Conservation (phyloP, 805 yeast species). For the Yarrowia deformans region DNA sequence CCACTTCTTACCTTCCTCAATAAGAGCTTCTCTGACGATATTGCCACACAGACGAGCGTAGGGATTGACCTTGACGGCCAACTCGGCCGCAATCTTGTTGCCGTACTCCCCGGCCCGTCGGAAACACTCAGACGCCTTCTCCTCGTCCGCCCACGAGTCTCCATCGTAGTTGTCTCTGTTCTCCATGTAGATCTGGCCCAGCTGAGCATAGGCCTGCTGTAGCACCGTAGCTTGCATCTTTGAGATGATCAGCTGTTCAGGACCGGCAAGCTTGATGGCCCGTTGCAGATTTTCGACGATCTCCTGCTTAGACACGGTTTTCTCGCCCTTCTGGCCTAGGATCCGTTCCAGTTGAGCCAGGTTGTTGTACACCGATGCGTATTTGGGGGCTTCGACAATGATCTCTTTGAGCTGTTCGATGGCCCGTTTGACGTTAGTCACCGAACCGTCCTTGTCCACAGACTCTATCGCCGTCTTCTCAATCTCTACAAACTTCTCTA, state of each 20-base stretch:
- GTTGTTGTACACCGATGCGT: constrained; percentile 51
- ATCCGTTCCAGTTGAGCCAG: constrained; percentile 47
- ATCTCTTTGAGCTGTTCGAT: constrained; percentile 43
- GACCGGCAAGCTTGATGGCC: constrained; percentile 47
- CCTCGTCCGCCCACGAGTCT: constrained; percentile 47
- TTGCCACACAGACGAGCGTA: constrained; percentile 51
- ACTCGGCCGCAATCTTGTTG: constrained; percentile 46
- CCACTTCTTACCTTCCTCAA: constrained; percentile 41
- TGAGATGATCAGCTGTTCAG: constrained; percentile 43
- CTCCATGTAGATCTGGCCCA: constrained; percentile 47
- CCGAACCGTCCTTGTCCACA: constrained; percentile 39
- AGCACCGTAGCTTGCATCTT: constrained; percentile 48
- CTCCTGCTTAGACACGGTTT: constrained; percentile 14
- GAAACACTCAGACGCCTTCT: constrained; percentile 47
- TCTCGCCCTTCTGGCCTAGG: constrained; percentile 29
- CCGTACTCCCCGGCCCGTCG: constrained; percentile 48
- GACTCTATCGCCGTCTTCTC: constrained; percentile 45
- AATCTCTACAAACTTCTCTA: constrained; percentile 42
- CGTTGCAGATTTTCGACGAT: constrained; percentile 44
- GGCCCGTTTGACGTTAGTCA: constrained; percentile 40
- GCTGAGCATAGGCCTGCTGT: constrained; percentile 48
- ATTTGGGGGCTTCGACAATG: constrained; percentile 45
- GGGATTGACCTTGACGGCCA: constrained; percentile 48
- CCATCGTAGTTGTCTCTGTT: constrained; percentile 31
- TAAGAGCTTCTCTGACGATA: constrained; percentile 46